A percentile compares a stretch with the other conserved stretches of the same genome.
phyloP scores from a whole-genome alignment of 2,329 filamentous ascomycete species.

The Aspergillus eucalypticola region DNA sequence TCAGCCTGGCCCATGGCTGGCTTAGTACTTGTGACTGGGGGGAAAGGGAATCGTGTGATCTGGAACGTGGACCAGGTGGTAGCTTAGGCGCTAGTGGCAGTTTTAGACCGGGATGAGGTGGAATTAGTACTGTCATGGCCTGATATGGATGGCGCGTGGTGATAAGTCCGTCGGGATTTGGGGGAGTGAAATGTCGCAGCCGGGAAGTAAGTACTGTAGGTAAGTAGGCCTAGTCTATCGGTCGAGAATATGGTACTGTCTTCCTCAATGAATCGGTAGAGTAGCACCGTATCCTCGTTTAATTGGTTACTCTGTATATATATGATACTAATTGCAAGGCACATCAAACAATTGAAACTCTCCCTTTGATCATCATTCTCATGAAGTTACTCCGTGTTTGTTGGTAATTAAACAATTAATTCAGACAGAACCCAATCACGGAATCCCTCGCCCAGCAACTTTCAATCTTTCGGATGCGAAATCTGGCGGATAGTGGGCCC shows the following conservation, averaged over 20 bases:
- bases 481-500: slow-evolving; percentile 10
- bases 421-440: not conserved
- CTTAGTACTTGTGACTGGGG: too few relatives aligned
- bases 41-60: not conserved
- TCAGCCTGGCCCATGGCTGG: too few relatives aligned
- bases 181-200: not conserved
- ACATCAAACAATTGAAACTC: too few relatives aligned
- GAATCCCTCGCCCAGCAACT: not conserved
- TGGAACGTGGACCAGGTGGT: not conserved
- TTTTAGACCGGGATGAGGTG: slow-evolving; percentile 2
- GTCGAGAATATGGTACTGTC: too few relatives aligned
- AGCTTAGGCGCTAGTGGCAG: slow-evolving; percentile 2
- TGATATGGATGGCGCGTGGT: slow-evolving; percentile 8
- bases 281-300: too few relatives aligned
- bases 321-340: too few relatives aligned
- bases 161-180: not conserved
- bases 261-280: too few relatives aligned
- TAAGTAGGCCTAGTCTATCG: too few relatives aligned
- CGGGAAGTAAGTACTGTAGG: not conserved
- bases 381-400: too few relatives aligned
- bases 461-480: slow-evolving; percentile 5
- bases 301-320: too few relatives aligned
- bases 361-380: too few relatives aligned
- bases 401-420: not conserved
- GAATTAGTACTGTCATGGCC: slow-evolving; percentile 8